A percentile compares a stretch with the other conserved stretches of the same genome.
phyloP scores from a whole-genome alignment of 768 basidiomycete species.

The Pleurotus djamor region DNA sequence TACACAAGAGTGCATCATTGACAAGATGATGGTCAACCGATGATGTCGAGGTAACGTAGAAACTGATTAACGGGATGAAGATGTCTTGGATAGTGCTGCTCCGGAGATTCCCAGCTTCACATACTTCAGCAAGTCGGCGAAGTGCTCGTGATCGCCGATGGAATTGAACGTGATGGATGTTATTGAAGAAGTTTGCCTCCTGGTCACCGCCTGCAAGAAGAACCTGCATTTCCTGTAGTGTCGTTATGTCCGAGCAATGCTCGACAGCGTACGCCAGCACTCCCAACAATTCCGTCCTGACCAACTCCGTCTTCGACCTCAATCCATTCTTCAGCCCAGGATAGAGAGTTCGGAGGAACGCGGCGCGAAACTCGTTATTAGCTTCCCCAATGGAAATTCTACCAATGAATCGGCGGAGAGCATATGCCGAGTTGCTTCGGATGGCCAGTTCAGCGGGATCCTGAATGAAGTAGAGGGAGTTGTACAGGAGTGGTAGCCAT shows the following conservation, averaged over 20 bases:
- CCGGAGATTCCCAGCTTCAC: slow-evolving; percentile 60
- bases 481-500: slow-evolving; percentile 85
- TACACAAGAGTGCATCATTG: slow-evolving; percentile 82
- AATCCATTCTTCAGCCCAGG: slow-evolving; percentile 81
- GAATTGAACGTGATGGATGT: slow-evolving; percentile 89
- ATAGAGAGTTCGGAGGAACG: slow-evolving; percentile 65
- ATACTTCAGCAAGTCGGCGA: slow-evolving; percentile 78
- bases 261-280: slow-evolving; percentile 77
- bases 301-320: slow-evolving; percentile 77
- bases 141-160: slow-evolving; percentile 88
- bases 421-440: slow-evolving; percentile 74
- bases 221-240: slow-evolving; percentile 76
- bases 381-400: slow-evolving; percentile 39
- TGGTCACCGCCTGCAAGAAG: slow-evolving; percentile 86
- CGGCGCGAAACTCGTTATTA: slow-evolving; percentile 39
- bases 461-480: slow-evolving; percentile 82
- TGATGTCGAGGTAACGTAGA: slow-evolving; percentile 65
- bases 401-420: slow-evolving; percentile 79
- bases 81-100: slow-evolving; percentile 75
- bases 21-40: slow-evolving; percentile 82
- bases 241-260: slow-evolving; percentile 53
- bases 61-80: slow-evolving; percentile 84
- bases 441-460: slow-evolving; percentile 88
- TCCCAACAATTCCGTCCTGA: slow-evolving; percentile 80
- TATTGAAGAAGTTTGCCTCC: slow-evolving; percentile 97